Evolutionary conservation across 352 stramenopile genomes (phyloP), one percentile per base, ranked within the genome.

Genomic region (Hyphochytrium catenoides): DNA sequence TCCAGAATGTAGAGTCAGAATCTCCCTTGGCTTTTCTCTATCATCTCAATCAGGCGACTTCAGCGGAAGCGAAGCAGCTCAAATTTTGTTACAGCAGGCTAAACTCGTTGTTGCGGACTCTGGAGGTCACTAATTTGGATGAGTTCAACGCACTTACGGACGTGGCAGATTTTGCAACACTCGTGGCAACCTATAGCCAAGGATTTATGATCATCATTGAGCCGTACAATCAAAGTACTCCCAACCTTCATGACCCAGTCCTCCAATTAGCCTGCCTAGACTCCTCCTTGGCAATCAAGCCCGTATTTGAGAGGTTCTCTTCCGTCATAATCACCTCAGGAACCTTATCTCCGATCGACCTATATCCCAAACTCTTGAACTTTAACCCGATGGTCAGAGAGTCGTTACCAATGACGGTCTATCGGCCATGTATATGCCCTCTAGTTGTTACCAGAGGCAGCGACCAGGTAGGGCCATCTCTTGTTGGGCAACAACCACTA

Each of bases 171-270:
- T 97, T 98, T 61, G 79, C 85, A 9, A 96, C 84, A 15, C 53
- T 98, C 3, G 62, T 98, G 4, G 70, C 84, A 4, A 98, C 86
- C 1, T 98, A 98, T 51, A 74, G 67, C 0, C 85, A 97, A 34
- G 91, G 88, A 1, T 98, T 98, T 54, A 93, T 94, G 46, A 71
- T 98, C 11, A 92, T 98, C 39, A 84, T 97, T 42, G 90, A 96
- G 44, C 87, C 86, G 0, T 91, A 89, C 44, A 79, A 87, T 30
- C 63, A 50, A 14, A 62, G 59, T 3, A 83, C 88, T 11, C 73
- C 74, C 0, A 58, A 62, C 7, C 44, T 51, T 7, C 57, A 62
- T 8, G 62, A 86, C 29, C 59, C 60, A 0, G 55, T 89, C 8
- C 70, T 95, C 33, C 74, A 96, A 44, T 67, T 98, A 15, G 70